These are phyloP conservation scores for Lithohypha guttulata DNA, from an alignment of 2,329 filamentous ascomycete genomes.

Conservation along the genomic window DNA sequence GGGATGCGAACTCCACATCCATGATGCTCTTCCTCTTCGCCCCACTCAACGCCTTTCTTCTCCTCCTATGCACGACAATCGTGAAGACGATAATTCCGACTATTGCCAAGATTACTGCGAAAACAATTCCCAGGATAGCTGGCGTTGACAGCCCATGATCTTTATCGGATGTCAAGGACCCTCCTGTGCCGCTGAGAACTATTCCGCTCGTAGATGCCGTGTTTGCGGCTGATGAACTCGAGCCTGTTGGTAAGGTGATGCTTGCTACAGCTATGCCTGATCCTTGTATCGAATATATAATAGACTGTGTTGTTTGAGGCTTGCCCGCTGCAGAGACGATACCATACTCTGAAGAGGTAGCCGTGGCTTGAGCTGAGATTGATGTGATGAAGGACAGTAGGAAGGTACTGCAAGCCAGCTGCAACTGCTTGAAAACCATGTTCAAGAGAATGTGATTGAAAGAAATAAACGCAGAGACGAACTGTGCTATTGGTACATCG, in stretches of 20 bases:
- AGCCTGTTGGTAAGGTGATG: not conserved
- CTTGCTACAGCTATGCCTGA: not conserved
- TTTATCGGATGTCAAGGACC: not conserved
- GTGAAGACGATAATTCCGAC: constrained; percentile 5
- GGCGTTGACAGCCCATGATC: constrained; percentile 3
- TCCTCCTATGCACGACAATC: not conserved
- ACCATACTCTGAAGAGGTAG: constrained; percentile 5
- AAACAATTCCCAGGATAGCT: constrained; percentile 3
- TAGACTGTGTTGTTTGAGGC: not conserved
- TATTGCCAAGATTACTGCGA: constrained; percentile 1
- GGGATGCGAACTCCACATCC: constrained; percentile 8
- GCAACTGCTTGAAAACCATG: constrained; percentile 7
- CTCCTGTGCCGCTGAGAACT: not conserved
- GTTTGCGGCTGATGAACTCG: not conserved
- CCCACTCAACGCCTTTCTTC: not conserved
- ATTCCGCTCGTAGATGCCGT: not conserved
- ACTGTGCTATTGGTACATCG: too few relatives aligned
- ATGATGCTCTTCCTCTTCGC: constrained; percentile 7
- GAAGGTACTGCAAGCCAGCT: constrained; percentile 7
- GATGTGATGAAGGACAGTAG: constrained; percentile 2
- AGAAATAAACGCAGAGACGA: not conserved
- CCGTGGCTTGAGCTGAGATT: not conserved
- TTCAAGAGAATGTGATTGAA: too few relatives aligned
- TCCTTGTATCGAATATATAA: constrained; percentile 7
- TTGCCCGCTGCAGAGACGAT: constrained; percentile 7